These are phyloP conservation scores for Penicillium lagena DNA, from an alignment of 495 filamentous ascomycete species.

Conservation along the genomic window DNA sequence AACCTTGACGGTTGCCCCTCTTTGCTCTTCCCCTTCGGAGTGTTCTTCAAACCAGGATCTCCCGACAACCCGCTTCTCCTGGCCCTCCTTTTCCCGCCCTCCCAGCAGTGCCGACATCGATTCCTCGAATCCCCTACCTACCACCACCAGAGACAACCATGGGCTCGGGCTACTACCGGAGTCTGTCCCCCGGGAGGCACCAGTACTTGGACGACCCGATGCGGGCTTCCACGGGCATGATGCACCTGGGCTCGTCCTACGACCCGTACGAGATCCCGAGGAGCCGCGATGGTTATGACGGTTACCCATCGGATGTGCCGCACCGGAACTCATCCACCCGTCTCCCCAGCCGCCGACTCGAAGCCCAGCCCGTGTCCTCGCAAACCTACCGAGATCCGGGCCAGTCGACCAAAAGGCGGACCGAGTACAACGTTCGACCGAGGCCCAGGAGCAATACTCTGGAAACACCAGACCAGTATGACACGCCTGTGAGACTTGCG, in stretches of 20 bases:
- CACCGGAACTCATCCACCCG: slow-evolving; percentile 24
- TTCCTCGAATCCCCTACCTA: background rate
- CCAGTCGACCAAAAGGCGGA: slow-evolving; percentile 28
- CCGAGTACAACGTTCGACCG: slow-evolving; percentile 37
- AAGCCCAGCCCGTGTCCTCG: slow-evolving; percentile 30
- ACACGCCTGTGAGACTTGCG: slow-evolving; percentile 15
- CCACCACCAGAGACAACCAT: slow-evolving; percentile 1
- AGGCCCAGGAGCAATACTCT: slow-evolving; percentile 33
- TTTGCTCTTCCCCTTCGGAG: too few species aligned
- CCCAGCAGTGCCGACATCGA: too few species aligned
- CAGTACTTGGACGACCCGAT: slow-evolving; percentile 28
- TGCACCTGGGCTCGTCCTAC: slow-evolving; percentile 30
- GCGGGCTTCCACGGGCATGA: slow-evolving; percentile 43
- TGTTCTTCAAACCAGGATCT: too few species aligned
- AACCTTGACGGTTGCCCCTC: too few species aligned
- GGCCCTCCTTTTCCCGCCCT: background rate
- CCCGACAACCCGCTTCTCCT: too few species aligned
- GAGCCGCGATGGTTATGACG: slow-evolving; percentile 21
- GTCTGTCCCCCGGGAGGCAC: slow-evolving; percentile 26
- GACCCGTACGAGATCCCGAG: slow-evolving; percentile 26
- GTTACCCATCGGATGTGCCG: slow-evolving; percentile 29
- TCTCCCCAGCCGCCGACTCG: slow-evolving; percentile 20
- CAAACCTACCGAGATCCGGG: slow-evolving; percentile 28
- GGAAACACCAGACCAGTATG: slow-evolving; percentile 21
- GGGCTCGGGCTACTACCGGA: slow-evolving; percentile 14